A percentile compares a stretch with the other conserved stretches of the same genome.
Conservation (phyloP, 192 early-diverging fungal species). For the Jimgerdemannia flammicorona region DNA sequence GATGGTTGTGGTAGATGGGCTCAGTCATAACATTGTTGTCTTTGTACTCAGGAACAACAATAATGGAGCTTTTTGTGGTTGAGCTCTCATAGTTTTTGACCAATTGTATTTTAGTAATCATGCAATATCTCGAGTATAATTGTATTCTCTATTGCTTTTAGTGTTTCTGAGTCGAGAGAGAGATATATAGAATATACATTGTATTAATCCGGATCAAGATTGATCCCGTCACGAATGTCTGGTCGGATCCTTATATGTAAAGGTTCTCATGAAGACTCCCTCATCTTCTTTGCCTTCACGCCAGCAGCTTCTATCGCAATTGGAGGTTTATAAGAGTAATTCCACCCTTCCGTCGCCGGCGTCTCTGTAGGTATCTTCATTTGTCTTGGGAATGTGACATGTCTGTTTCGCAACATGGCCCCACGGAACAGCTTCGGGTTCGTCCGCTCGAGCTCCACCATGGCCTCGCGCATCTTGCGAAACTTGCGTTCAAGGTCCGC, state of each 20-base stretch:
- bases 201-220: no score
- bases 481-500: constrained; percentile 52
- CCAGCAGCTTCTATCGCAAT: not conserved
- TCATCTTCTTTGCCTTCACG: not conserved
- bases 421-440: constrained; percentile 57
- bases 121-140: not conserved
- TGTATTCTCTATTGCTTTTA: not conserved
- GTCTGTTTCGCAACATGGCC: constrained; percentile 53
- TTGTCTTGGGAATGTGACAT: constrained; percentile 62
- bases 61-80: no score
- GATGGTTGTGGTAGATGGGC: constrained; percentile 19
- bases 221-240: no score
- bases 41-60: not conserved
- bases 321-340: constrained; percentile 47
- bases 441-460: constrained; percentile 59
- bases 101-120: not conserved
- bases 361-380: constrained; percentile 76
- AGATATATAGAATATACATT: no score
- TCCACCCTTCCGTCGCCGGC: constrained; percentile 64
- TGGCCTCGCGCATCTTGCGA: constrained; percentile 58
- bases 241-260: not conserved
- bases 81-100: no score
- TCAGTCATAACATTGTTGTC: not conserved
- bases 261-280: not conserved
- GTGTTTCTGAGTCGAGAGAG: not conserved